A percentile compares a stretch with the other conserved stretches of the same genome.
These are phyloP conservation scores for Nepenthes gracilis DNA, from an alignment of 148 eudicot species.

Conservation along the genomic window DNA sequence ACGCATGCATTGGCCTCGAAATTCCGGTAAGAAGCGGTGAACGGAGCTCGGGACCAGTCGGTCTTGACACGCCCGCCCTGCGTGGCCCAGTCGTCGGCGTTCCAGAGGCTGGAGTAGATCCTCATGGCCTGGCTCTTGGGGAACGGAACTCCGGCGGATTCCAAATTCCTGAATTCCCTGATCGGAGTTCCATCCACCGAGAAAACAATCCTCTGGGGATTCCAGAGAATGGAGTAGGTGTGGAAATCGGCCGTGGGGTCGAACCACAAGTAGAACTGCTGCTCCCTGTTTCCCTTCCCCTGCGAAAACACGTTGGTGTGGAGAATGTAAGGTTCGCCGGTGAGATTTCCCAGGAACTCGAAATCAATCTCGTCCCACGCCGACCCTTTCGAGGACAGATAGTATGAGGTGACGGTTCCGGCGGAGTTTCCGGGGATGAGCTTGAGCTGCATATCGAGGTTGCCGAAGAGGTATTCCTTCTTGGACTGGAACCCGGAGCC, in stretches of 20 bases:
- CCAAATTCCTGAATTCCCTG: constrained; percentile 23
- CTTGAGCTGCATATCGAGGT: constrained; percentile 20
- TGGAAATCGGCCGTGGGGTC: constrained; percentile 22
- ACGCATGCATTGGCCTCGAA: constrained; percentile 20
- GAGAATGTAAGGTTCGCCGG: constrained; percentile 19
- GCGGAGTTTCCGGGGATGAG: constrained; percentile 24
- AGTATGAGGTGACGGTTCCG: constrained; percentile 24
- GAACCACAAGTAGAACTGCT: constrained; percentile 25
- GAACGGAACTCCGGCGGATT: constrained; percentile 18
- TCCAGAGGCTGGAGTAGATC: constrained; percentile 24
- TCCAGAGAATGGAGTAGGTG: constrained; percentile 23
- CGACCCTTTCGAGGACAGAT: constrained; percentile 12
- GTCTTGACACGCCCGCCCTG: constrained; percentile 26
- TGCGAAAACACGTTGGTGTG: constrained; percentile 24
- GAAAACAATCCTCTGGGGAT: constrained; percentile 23
- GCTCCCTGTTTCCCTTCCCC: constrained; percentile 24
- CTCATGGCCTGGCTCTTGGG: constrained; percentile 29
- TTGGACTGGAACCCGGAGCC: constrained; percentile 20
- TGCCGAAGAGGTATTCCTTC: constrained; percentile 18
- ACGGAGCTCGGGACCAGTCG: constrained; percentile 21
- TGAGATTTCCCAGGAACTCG: constrained; percentile 20
- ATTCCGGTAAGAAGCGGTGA: constrained; percentile 9
- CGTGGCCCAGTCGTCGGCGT: constrained; percentile 33
- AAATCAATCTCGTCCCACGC: constrained; percentile 26
- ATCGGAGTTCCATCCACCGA: constrained; percentile 19